Evolutionary conservation across 164 flowering plant species (phyloP).

Genomic region (Buxus sempervirens): DNA sequence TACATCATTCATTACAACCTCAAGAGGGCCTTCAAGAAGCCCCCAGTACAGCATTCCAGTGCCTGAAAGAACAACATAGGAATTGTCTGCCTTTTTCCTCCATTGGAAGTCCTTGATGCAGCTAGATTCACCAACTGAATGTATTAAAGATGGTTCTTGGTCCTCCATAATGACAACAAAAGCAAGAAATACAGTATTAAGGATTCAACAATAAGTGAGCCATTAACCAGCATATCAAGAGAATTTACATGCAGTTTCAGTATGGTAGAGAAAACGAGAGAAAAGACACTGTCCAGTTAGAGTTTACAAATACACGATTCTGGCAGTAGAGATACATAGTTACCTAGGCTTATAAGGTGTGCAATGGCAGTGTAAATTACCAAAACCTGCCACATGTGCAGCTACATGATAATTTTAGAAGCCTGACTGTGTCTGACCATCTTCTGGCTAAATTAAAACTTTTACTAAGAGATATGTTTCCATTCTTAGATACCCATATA

Average conservation of each 20-base stretch:
- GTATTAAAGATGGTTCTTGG: slow-evolving; percentile 44
- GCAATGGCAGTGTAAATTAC: too few relatives aligned
- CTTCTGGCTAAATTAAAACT: too few relatives aligned
- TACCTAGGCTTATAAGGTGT: too few relatives aligned
- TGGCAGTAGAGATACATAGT: background rate
- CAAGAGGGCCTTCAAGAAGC: slow-evolving; percentile 30
- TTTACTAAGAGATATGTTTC: too few relatives aligned
- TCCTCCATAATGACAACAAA: slow-evolving; percentile 39
- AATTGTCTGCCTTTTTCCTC: slow-evolving; percentile 42
- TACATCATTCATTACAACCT: slow-evolving; percentile 59
- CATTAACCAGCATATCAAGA: background rate
- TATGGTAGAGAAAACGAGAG: too few relatives aligned
- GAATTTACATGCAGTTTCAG: background rate
- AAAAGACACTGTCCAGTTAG: background rate
- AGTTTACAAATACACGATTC: too few relatives aligned
- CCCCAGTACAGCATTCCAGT: slow-evolving; percentile 63
- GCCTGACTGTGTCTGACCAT: too few relatives aligned
- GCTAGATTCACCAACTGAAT: slow-evolving; percentile 43
- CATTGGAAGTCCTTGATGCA: slow-evolving; percentile 67
- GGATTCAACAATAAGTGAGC: background rate
- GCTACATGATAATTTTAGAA: too few relatives aligned
- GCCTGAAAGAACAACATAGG: slow-evolving; percentile 56
- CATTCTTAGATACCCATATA: too few relatives aligned
- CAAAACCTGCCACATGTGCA: too few relatives aligned
- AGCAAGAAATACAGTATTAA: background rate